Conservation (phyloP, 2,329 filamentous ascomycete genomes). For the Nannizziopsis arthrosporioides region DNA sequence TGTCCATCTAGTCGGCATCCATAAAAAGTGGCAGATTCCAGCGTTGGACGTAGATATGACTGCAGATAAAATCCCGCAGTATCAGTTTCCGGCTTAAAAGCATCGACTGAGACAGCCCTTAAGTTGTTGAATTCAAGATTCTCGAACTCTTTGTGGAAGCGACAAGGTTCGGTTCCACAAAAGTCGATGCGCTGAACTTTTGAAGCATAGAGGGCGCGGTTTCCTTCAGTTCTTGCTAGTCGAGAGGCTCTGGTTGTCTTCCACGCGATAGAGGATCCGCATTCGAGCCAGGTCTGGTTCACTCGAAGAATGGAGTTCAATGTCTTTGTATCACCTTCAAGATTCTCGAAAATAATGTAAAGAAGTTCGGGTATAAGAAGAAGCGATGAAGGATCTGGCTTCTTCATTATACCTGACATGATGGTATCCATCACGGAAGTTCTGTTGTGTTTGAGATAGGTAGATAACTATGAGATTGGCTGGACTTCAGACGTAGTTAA, state of each 20-base stretch:
- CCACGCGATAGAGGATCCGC: neutral
- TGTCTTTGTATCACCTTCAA: neutral
- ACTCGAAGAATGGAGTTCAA: constrained; percentile 2
- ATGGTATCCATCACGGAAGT: neutral
- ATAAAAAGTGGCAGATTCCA: neutral
- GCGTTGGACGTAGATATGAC: neutral
- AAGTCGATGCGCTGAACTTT: neutral
- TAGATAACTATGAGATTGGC: neutral
- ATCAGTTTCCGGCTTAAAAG: neutral
- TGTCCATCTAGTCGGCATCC: neutral
- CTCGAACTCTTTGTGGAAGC: neutral
- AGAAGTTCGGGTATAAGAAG: constrained; percentile 3
- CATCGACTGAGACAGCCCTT: neutral
- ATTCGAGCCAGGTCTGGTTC: constrained; percentile 4
- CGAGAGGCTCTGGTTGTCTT: neutral
- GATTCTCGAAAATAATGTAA: neutral
- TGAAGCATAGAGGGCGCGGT: constrained; percentile 4
- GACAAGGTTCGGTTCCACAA: neutral
- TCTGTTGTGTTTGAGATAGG: neutral
- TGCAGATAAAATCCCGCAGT: neutral
- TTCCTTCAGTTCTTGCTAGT: neutral
- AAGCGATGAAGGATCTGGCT: neutral
- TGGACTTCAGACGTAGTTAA: too few relatives aligned
- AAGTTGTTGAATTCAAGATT: constrained; percentile 4
- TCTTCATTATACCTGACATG: neutral